Evolutionary conservation across 2,329 filamentous ascomycete species (phyloP), one percentile per base, ranked within the genome.

Genomic region (Fusarium xylarioides): DNA sequence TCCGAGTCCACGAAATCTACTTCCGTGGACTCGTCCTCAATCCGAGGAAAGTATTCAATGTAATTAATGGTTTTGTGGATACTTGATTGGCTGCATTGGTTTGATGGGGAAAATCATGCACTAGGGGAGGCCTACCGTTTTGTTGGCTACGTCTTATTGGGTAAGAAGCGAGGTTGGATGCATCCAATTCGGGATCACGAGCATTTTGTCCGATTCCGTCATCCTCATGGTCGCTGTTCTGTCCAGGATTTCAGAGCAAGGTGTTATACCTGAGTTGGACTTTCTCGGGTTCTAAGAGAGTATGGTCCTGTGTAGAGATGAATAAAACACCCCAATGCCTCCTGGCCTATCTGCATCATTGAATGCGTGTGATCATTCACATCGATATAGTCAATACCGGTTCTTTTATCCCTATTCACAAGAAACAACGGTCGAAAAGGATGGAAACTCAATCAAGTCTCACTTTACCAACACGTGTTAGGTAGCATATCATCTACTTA

Each of bases 121-220:
- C 70, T 73, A 73, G 37, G 53, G 70, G 70, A 73, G 66, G 70
- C 68, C 65, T 35, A 40, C 70, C 62, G 11, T 21, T 30, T 54
- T 55, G 26, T 54, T 71, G 63, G 68, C 68, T 54, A 37, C 23
- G 37, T 18, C 30, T 35, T 21, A 70, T 73, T 73, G 69, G 70
- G 23, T 35, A 50, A 6, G 15, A 49, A 34, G 26, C 11, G n/a
- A 32, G 30, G 11, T 21, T 57, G 60, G 57, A 59, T 59, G 70
- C 57, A 67, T 67, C 42, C 61, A 70, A 35, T 44, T 42, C 8
- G 49, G 42, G 47, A 23, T 23, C 2, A 35, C 11, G 47, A 10
- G 26, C 44, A 30, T 14, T n/a, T 30, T 4, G 18, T 28, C 26
- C 12, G 44, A 47, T 43, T 43, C 40, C 40, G n/a, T 43, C 40